Evolutionary conservation across 139 green algal genomes (phyloP).

Genomic region (Ostreobium quekettii): DNA sequence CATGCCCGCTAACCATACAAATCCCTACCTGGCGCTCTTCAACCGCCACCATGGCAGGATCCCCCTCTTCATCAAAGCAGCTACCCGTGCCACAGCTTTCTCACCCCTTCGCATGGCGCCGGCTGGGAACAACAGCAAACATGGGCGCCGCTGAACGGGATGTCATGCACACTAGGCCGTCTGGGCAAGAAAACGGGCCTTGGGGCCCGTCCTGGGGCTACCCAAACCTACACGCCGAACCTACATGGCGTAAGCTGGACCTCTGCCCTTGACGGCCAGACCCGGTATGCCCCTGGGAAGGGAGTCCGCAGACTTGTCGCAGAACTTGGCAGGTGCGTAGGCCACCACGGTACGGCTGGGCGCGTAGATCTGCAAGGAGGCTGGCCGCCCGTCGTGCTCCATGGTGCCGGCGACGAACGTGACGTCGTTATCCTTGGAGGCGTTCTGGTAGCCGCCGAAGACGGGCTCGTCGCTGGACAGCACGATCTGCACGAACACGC

Average conservation of each 20-base stretch:
- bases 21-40: no score
- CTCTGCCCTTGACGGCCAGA: constrained; percentile 70
- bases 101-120: no score
- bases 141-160: no score
- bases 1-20: no score
- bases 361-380: constrained; percentile 65
- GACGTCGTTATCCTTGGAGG: constrained; percentile 66
- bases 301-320: constrained; percentile 60
- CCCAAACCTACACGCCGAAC: no score
- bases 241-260: constrained; percentile 57
- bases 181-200: no score
- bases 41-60: no score
- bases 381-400: constrained; percentile 54
- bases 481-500: constrained; percentile 40
- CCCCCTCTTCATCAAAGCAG: no score
- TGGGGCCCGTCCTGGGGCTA: no score
- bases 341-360: constrained; percentile 71
- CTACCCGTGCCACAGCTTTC: no score
- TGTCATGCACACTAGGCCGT: no score
- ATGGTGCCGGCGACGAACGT: constrained; percentile 30
- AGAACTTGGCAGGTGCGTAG: constrained; percentile 66
- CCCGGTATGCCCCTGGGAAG: constrained; percentile 66
- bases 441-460: constrained; percentile 80
- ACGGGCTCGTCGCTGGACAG: constrained; percentile 75
- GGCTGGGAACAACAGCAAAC: no score